Evolutionary conservation across 257 asterid species (phyloP), one percentile per base, ranked within the genome.

Genomic region (Primulina huaijiensis): DNA sequence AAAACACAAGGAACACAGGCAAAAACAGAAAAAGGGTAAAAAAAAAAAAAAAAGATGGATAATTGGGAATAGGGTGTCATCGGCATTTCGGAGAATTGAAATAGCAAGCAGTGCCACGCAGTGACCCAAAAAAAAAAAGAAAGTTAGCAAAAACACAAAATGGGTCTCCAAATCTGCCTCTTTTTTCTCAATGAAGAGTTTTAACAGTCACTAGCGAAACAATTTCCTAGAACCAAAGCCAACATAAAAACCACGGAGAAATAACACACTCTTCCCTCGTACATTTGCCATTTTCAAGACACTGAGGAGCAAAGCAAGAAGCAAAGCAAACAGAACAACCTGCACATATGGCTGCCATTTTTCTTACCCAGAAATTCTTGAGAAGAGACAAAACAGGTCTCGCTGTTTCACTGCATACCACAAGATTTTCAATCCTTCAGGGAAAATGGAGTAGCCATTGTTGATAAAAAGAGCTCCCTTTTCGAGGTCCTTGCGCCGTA

Each of bases 1-100:
- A 27, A 0, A 23, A 59, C 60, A 71, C 74, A 71, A 69, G 46
- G 62, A 75, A 74, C 40, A 72, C 21, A 67, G 71, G 50, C 19
- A 43, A 35, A 67, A 72, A 43, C 56, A 55, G 56, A 70, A 65
- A 72, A 64, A 69, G 16, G 37, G 65, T 67, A 16, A 31, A 4
- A 69, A 67, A 65, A 4, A 69, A 67, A 65, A 76, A 11, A 14
- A 43, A 38, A 3, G 53, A 43, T 43, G 53, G 9, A 43, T 12
- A 5, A 11, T 43, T 43, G 33, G 56, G 72, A 68, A 25, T 70
- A 74, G 72, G 61, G 57, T 62, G 64, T 30, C 55, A 50, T 9
- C 62, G 43, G 60, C 67, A 16, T 46, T 16, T 5, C 2, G 7
- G 56, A 46, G 34, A 9, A 38, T 8, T 8, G 8, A 38, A 38